Percentiles rank a stretch among this genome's conserved stretches.
Evolutionary conservation across 139 green algal species (phyloP).

Genomic region (Astrephomene gubernaculifera): DNA sequence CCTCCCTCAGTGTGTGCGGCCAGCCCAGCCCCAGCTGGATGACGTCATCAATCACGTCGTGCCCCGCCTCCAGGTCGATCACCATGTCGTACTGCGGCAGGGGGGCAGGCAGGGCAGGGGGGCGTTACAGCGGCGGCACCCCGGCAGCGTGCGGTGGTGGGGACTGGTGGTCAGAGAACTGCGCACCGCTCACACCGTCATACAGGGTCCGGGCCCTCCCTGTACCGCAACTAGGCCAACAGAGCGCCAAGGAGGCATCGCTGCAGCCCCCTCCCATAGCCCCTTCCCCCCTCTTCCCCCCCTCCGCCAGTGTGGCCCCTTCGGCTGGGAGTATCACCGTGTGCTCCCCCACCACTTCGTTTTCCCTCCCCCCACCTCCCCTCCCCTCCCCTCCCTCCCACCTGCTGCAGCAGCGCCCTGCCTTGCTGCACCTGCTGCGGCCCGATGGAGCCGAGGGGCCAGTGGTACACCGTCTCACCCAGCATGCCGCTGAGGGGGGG

Average conservation of each 20-base stretch:
- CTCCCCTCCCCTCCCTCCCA: neutral
- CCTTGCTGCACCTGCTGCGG: neutral
- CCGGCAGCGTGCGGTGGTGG: too few species aligned
- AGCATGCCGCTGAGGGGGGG: slow-evolving; percentile 27
- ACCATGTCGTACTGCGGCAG: slow-evolving; percentile 29
- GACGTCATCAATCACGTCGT: slow-evolving; percentile 26
- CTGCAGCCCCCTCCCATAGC: too few species aligned
- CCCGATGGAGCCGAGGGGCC: slow-evolving; percentile 18
- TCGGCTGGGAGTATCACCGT: too few species aligned
- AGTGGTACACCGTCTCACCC: slow-evolving; percentile 37
- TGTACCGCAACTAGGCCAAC: too few species aligned
- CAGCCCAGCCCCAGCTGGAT: slow-evolving; percentile 33
- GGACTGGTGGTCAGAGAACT: too few species aligned
- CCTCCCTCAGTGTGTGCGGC: slow-evolving; percentile 37
- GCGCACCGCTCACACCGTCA: too few species aligned
- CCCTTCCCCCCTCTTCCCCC: too few species aligned
- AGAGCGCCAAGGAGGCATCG: too few species aligned
- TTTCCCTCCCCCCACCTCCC: neutral
- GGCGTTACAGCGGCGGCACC: neutral
- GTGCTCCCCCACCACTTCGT: too few species aligned
- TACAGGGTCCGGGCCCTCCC: too few species aligned
- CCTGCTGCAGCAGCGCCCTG: slow-evolving; percentile 32
- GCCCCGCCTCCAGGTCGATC: slow-evolving; percentile 33
- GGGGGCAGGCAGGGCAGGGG: neutral
- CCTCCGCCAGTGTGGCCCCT: too few species aligned